Conservation (phyloP, 1,139 yeast species). For the Nakaseomyces sp. region DNA sequence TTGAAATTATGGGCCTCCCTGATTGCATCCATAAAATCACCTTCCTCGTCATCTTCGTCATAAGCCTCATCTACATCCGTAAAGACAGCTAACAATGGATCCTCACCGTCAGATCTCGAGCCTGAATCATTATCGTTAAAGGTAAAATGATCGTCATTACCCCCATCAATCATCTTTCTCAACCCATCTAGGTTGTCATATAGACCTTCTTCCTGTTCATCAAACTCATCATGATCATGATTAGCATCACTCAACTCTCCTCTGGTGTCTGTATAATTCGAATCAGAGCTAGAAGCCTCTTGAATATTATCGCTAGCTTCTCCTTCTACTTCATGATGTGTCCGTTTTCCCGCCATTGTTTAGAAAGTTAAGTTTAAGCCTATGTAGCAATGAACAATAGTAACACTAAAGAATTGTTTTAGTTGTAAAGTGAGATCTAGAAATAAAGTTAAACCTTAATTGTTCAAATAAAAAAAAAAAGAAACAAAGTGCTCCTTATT, state of each 20-base stretch:
- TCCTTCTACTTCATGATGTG: background rate
- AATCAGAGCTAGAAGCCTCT: background rate
- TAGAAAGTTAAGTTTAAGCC: no score
- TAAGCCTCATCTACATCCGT: slow-evolving; percentile 31
- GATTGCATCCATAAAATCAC: slow-evolving; percentile 50
- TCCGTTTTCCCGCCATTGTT: background rate
- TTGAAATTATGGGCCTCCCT: slow-evolving; percentile 55
- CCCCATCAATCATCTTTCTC: slow-evolving; percentile 15
- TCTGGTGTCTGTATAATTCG: background rate
- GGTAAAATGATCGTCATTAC: slow-evolving; percentile 12
- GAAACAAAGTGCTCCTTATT: background rate
- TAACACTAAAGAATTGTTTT: no score
- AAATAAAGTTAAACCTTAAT: no score
- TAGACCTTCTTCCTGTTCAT: slow-evolving; percentile 25
- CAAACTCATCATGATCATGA: slow-evolving; percentile 10
- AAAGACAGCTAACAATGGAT: slow-evolving; percentile 32
- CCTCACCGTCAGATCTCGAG: slow-evolving; percentile 21
- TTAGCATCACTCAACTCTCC: background rate
- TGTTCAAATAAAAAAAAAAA: background rate
- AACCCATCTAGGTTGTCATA: slow-evolving; percentile 26
- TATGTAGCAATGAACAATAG: no score
- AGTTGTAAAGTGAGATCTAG: no score
- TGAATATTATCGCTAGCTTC: background rate
- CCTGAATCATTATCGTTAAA: slow-evolving; percentile 14
- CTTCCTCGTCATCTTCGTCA: slow-evolving; percentile 36